phyloP scores from a whole-genome alignment of 2,329 filamentous ascomycete genomes.

The Cladosporium sp. region DNA sequence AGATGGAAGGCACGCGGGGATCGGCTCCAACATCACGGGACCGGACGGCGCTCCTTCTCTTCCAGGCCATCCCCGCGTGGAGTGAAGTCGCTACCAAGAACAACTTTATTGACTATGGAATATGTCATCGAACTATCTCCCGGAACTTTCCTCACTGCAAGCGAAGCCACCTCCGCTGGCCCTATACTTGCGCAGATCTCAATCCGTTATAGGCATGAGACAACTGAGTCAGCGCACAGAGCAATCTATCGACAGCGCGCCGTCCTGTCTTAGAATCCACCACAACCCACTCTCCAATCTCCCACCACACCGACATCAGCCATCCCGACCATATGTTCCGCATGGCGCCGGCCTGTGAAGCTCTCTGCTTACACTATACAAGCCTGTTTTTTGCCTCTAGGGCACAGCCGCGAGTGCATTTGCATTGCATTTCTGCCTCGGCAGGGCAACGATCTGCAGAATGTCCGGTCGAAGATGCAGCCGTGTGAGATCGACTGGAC shows the following conservation, averaged over 20 bases:
- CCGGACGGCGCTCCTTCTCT: slow-evolving; percentile 15
- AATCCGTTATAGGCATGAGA: background rate
- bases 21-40: slow-evolving; percentile 15
- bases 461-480: background rate
- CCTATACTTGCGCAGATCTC: background rate
- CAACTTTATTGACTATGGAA: background rate
- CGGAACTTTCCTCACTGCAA: too few relatives aligned
- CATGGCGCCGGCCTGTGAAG: background rate
- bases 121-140: background rate
- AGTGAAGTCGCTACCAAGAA: background rate
- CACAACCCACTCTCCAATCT: slow-evolving; percentile 2
- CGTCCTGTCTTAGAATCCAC: background rate
- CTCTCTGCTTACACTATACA: background rate
- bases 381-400: background rate
- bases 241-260: background rate
- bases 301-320: background rate
- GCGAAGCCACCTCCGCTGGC: slow-evolving; percentile 8
- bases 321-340: background rate
- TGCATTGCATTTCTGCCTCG: slow-evolving; percentile 1
- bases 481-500: slow-evolving; percentile 16
- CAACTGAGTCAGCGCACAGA: background rate
- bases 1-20: background rate
- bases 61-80: slow-evolving; percentile 1
- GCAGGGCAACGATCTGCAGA: slow-evolving; percentile 4
- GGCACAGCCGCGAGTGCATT: background rate